These are phyloP conservation scores for Lanmaoa rubissima DNA, from an alignment of 768 basidiomycete species.

Conservation along the genomic window DNA sequence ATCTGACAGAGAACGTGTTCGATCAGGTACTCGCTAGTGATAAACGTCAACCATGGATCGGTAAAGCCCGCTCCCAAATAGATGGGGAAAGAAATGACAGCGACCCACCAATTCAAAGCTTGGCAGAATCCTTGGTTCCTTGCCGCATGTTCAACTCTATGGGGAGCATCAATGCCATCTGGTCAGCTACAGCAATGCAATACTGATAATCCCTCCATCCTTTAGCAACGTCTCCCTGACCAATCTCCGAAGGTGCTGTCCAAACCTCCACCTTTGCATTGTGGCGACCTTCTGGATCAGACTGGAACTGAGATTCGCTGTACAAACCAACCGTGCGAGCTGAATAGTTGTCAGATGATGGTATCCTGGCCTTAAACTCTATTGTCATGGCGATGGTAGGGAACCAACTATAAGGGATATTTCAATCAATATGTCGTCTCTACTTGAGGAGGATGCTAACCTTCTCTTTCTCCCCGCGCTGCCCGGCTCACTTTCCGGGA, in stretches of 20 bases:
- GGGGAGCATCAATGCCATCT: constrained; percentile 53
- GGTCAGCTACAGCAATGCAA: constrained; percentile 61
- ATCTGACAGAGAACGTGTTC: not conserved
- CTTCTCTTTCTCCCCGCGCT: constrained; percentile 15
- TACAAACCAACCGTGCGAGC: constrained; percentile 58
- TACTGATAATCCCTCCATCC: constrained; percentile 63
- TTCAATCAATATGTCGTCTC: not conserved
- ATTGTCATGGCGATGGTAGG: constrained; percentile 60
- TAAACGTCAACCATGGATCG: not conserved
- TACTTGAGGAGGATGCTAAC: constrained; percentile 9
- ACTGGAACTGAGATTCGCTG: constrained; percentile 49
- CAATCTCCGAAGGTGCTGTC: constrained; percentile 59
- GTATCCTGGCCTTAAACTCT: constrained; percentile 63
- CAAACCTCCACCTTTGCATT: constrained; percentile 61
- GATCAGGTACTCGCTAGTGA: not conserved
- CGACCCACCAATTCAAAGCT: constrained; percentile 18
- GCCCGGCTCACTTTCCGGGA: constrained; percentile 47
- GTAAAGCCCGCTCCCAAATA: not conserved
- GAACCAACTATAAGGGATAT: constrained; percentile 45
- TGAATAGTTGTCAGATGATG: constrained; percentile 42
- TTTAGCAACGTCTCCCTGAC: constrained; percentile 38
- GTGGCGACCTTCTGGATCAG: constrained; percentile 55
- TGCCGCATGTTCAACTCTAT: constrained; percentile 27
- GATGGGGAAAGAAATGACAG: not conserved
- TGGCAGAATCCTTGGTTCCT: constrained; percentile 15